Evolutionary conservation across 768 basidiomycete species (phyloP).

Genomic region (Mycena filopes): DNA sequence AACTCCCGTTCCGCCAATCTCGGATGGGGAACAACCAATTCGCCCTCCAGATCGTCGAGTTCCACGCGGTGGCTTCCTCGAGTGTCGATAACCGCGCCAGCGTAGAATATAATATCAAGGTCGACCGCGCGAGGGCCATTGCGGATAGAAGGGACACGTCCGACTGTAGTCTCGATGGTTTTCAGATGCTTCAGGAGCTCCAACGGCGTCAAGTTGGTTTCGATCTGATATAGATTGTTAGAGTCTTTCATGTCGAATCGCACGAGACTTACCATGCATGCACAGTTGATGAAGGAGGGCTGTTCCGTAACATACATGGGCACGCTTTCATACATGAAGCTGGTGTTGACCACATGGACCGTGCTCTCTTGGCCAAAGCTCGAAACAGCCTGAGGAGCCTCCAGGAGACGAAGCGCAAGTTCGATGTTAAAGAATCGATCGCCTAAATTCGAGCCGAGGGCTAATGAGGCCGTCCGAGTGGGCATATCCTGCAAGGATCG

Average conservation of each 20-base stretch:
- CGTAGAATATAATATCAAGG: constrained; percentile 87
- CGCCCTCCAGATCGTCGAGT: constrained; percentile 66
- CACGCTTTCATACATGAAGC: constrained; percentile 91
- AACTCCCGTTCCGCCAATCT: constrained; percentile 89
- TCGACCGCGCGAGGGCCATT: constrained; percentile 94
- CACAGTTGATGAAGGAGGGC: constrained; percentile 88
- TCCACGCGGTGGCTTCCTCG: constrained; percentile 50
- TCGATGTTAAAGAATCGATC: constrained; percentile 88
- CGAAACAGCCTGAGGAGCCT: constrained; percentile 53
- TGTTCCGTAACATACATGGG: constrained; percentile 98
- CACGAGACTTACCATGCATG: constrained; percentile 76
- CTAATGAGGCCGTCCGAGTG: constrained; percentile 65
- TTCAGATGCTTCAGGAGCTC: constrained; percentile 75
- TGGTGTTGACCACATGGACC: constrained; percentile 70
- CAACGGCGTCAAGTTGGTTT: constrained; percentile 73
- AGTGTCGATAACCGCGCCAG: constrained; percentile 67
- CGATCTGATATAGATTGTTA: constrained; percentile 60
- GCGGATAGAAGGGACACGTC: constrained; percentile 79
- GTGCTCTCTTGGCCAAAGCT: constrained; percentile 41
- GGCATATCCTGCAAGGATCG: neutral
- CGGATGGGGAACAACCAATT: constrained; percentile 89
- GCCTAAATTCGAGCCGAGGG: constrained; percentile 91
- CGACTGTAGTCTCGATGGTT: constrained; percentile 76
- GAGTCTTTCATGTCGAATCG: neutral
- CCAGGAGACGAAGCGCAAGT: constrained; percentile 76